These are phyloP conservation scores for Alternaria postmessia DNA, from an alignment of 2,329 filamentous ascomycete species.

Conservation along the genomic window DNA sequence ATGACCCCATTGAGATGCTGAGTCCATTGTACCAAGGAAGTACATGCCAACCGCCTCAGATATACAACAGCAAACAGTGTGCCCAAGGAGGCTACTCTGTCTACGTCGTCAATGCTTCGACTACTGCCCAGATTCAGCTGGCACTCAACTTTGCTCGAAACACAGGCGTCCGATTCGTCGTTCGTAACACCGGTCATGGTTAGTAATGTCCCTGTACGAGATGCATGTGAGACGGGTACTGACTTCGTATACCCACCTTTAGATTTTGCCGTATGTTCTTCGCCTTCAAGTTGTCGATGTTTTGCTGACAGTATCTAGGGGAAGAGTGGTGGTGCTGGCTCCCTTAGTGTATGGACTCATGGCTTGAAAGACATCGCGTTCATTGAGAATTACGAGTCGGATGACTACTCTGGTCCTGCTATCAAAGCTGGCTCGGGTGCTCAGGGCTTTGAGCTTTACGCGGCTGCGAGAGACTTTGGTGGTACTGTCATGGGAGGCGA, in stretches of 20 bases:
- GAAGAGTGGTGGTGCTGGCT: conserved; percentile 31
- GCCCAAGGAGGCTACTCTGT: conserved; percentile 37
- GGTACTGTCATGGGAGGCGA: conserved; percentile 33
- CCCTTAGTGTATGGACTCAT: conserved; percentile 41
- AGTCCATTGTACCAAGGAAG: conserved; percentile 39
- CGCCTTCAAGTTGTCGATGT: background rate
- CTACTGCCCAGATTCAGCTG: conserved; percentile 33
- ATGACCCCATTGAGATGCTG: conserved; percentile 36
- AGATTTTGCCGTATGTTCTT: conserved; percentile 24
- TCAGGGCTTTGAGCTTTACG: conserved; percentile 40
- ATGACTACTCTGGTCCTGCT: conserved; percentile 36
- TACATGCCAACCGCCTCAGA: conserved; percentile 35
- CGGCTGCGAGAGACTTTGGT: conserved; percentile 30
- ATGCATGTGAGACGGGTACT: too few relatives aligned
- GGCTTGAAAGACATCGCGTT: conserved; percentile 37
- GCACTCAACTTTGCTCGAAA: conserved; percentile 40
- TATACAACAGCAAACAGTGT: conserved; percentile 33
- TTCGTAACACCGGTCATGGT: conserved; percentile 44
- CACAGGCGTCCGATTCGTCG: conserved; percentile 34
- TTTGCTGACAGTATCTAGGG: conserved; percentile 3
- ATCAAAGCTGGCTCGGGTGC: conserved; percentile 42
- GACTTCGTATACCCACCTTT: too few relatives aligned
- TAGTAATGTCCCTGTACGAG: too few relatives aligned
- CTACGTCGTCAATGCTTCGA: conserved; percentile 34
- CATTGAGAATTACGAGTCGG: conserved; percentile 31